These are phyloP conservation scores for Pholiota adiposa DNA, from an alignment of 1,284 basidiomycete species.

Conservation along the genomic window DNA sequence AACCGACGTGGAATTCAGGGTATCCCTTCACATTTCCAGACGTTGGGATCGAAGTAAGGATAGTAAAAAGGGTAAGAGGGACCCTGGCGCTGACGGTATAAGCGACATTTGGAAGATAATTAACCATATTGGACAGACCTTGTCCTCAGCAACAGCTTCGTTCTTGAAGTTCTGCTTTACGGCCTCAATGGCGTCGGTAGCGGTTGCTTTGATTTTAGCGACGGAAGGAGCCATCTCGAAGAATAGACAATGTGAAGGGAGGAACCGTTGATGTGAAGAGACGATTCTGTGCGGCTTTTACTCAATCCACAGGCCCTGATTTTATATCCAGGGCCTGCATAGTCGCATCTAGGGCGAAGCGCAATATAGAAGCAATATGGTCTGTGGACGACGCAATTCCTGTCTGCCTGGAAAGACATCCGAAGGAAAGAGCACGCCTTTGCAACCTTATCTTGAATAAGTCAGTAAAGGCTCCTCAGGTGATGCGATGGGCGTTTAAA, in stretches of 20 bases:
- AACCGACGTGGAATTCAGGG: slow-evolving; percentile 43
- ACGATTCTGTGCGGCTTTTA: background rate
- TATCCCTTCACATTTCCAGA: slow-evolving; percentile 42
- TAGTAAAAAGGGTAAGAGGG: slow-evolving; percentile 51
- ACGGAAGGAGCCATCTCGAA: slow-evolving; percentile 37
- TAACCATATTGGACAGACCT: slow-evolving; percentile 12
- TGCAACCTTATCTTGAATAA: slow-evolving; percentile 6
- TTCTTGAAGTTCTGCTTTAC: slow-evolving; percentile 25
- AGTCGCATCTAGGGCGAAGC: slow-evolving; percentile 5
- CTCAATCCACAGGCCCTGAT: background rate
- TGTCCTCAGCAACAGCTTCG: slow-evolving; percentile 18
- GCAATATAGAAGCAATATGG: slow-evolving; percentile 27
- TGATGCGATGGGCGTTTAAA: slow-evolving; percentile 8
- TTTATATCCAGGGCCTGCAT: slow-evolving; percentile 6
- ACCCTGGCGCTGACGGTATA: slow-evolving; percentile 29
- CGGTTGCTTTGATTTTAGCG: slow-evolving; percentile 26
- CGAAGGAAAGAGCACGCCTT: slow-evolving; percentile 17
- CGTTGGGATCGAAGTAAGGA: slow-evolving; percentile 47
- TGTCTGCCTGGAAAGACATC: slow-evolving; percentile 17
- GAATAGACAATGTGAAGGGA: background rate
- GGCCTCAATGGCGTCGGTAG: slow-evolving; percentile 21
- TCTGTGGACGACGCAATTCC: slow-evolving; percentile 21
- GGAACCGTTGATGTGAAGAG: background rate
- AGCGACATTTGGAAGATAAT: background rate
- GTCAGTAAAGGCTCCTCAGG: slow-evolving; percentile 8